A percentile compares a stretch with the other conserved stretches of the same genome.
These are phyloP conservation scores for Metschnikowia proteae DNA, from an alignment of 805 yeast genomes.

Conservation along the genomic window DNA sequence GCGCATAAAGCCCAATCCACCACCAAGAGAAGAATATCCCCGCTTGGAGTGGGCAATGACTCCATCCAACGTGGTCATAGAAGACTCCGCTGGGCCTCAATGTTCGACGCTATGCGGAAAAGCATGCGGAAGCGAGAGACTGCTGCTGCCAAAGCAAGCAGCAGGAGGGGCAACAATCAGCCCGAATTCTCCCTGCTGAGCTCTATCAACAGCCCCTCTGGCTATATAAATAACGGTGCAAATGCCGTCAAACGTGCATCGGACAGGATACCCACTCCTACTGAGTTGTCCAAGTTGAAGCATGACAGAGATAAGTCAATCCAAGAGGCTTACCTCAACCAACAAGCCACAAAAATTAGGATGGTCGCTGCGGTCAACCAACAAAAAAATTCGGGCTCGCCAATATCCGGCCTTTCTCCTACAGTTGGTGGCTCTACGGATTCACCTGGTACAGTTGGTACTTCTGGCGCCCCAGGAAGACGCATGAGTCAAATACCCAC, in stretches of 20 bases:
- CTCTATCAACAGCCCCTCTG: conserved; percentile 6
- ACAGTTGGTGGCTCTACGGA: conserved; percentile 13
- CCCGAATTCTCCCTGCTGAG: conserved; percentile 8
- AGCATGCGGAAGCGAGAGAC: conserved; percentile 85
- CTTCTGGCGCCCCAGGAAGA: conserved; percentile 1
- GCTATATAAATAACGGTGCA: conserved; percentile 3
- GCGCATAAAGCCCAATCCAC: conserved; percentile 86
- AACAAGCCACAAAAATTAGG: conserved; percentile 40
- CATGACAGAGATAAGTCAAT: conserved; percentile 81
- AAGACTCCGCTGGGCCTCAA: conserved; percentile 89
- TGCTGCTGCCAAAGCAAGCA: conserved; percentile 37
- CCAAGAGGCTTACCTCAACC: conserved; percentile 63
- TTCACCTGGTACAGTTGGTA: not conserved
- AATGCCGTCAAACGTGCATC: conserved; percentile 27
- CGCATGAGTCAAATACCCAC: conserved; percentile 7
- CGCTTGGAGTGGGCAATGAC: conserved; percentile 89
- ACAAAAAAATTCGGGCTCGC: conserved; percentile 17
- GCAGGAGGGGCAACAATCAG: conserved; percentile 17
- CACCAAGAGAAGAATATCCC: conserved; percentile 83
- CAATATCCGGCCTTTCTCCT: conserved; percentile 7
- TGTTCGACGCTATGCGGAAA: conserved; percentile 93
- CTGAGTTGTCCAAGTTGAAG: conserved; percentile 78
- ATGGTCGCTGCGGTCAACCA: conserved; percentile 43
- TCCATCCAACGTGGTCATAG: conserved; percentile 92
- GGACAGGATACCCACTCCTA: conserved; percentile 64